Evolutionary conservation across 2,329 filamentous ascomycete genomes (phyloP).

Genomic region (Cryphonectria carpinicola): DNA sequence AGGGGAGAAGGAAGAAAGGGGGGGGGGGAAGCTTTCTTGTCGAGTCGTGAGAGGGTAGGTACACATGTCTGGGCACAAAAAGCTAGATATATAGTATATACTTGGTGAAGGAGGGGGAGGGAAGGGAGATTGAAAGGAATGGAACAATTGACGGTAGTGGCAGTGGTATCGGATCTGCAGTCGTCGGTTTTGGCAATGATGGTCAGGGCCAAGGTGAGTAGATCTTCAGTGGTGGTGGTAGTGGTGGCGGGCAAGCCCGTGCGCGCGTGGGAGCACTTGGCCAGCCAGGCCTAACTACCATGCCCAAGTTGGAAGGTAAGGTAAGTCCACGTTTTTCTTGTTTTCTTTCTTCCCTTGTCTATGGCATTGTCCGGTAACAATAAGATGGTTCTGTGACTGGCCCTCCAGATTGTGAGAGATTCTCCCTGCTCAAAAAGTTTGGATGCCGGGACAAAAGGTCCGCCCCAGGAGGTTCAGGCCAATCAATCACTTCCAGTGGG

Average conservation of each 20-base stretch:
- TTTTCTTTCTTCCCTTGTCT: neutral
- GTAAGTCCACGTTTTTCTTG: neutral
- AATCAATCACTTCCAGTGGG: neutral
- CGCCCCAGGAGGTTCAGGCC: neutral
- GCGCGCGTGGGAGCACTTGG: neutral
- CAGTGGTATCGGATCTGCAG: neutral
- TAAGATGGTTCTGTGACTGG: neutral
- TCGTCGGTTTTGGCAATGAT: slow-evolving; percentile 11
- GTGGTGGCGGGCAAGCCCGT: neutral
- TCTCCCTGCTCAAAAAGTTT: neutral
- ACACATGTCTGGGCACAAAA: no score
- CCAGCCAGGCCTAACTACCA: neutral
- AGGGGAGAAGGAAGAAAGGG: neutral
- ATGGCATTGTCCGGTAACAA: neutral
- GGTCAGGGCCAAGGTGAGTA: slow-evolving; percentile 3
- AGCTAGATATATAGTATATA: neutral
- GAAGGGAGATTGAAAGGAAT: neutral
- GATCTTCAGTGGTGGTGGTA: neutral
- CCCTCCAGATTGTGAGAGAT: neutral
- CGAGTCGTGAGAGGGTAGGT: neutral
- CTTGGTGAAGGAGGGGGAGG: neutral
- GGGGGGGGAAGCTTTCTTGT: neutral
- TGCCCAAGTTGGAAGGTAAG: neutral
- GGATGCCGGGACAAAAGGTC: slow-evolving; percentile 9
- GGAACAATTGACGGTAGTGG: neutral